Base-by-base conservation (phyloP, 257 asterid species). In the Solanum infundibuliforme region DNA sequence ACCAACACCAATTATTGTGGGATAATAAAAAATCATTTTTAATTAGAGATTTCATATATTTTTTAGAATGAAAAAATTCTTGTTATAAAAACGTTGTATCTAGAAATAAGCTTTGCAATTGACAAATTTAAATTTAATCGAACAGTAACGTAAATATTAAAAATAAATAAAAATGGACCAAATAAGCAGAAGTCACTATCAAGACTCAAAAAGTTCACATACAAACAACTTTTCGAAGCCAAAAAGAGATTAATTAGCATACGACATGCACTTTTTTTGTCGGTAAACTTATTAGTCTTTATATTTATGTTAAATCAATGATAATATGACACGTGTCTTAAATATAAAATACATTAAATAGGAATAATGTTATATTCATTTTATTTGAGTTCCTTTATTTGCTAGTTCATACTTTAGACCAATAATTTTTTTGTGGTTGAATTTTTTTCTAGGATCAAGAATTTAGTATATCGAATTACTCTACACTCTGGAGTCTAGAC, bases 401-500 rank as follows among this genome's bases (percentile, higher is more conserved):
- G 25, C 7, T 32, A 7, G 13, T 32, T 14, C 41, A 32, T 8
- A 32, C 0, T 13, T 0, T 29, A 5, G 1, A 29, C 20, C 0
- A 18, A 52, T 52, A 14, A 48, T 0, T 5, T 7, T 3, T 58
- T 58, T 58, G 27, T 58, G 12, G 27, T 58, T n/a, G n/a, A n/a
- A n/a, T n/a, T n/a, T n/a, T n/a, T n/a, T n/a, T n/a, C n/a, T n/a
- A n/a, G n/a, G n/a, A n/a, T n/a, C n/a, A n/a, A n/a, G n/a, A 13
- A 48, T 48, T 48, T 48, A 48, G 62, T 52, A 52, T 16, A 16
- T 6, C 62, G 1, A 52, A 52, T 0, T 16, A 52, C 62, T 52
- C n/a, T 48, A 0, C 0, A 55, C n/a, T 55, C 0, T 21, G 0
- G 12, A 58, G 12, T 58, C 25, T n/a, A n/a, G 16, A n/a, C 41